A percentile compares a stretch with the other conserved stretches of the same genome.
These are phyloP conservation scores for Melanomma pulvis-pyrius DNA, from an alignment of 495 filamentous ascomycete genomes.

Conservation along the genomic window DNA sequence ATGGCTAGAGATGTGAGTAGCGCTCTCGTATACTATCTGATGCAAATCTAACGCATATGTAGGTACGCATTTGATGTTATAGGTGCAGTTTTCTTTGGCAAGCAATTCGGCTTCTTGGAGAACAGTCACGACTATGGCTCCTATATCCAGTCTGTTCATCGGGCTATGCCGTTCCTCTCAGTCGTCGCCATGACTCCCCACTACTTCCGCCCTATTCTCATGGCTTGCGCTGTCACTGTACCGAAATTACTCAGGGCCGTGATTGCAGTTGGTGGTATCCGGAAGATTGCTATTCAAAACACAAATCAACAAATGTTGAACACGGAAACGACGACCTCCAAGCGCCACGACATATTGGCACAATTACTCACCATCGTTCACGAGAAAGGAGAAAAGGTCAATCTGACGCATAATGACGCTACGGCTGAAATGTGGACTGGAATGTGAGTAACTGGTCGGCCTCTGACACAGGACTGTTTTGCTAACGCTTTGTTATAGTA, in stretches of 20 bases:
- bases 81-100: conserved; percentile 66
- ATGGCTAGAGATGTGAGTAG: conserved; percentile 22
- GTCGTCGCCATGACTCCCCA: neutral
- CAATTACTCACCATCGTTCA: conserved; percentile 3
- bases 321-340: neutral
- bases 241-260: neutral
- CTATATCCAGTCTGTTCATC: conserved; percentile 35
- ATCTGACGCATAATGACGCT: conserved; percentile 55
- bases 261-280: neutral
- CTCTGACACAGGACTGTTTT: neutral
- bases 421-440: conserved; percentile 58
- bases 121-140: conserved; percentile 50
- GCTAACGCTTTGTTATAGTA: conserved; percentile 9
- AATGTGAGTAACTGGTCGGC: conserved; percentile 33
- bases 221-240: neutral
- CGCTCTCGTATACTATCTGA: neutral
- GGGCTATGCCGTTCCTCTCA: neutral
- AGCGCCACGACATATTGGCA: neutral
- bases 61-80: conserved; percentile 65
- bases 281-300: neutral
- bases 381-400: conserved; percentile 9
- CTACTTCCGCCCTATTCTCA: neutral
- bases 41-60: neutral
- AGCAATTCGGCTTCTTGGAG: conserved; percentile 52
- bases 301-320: neutral